Conservation (phyloP, 139 green algal genomes). For the Coccomyxa sp. region DNA sequence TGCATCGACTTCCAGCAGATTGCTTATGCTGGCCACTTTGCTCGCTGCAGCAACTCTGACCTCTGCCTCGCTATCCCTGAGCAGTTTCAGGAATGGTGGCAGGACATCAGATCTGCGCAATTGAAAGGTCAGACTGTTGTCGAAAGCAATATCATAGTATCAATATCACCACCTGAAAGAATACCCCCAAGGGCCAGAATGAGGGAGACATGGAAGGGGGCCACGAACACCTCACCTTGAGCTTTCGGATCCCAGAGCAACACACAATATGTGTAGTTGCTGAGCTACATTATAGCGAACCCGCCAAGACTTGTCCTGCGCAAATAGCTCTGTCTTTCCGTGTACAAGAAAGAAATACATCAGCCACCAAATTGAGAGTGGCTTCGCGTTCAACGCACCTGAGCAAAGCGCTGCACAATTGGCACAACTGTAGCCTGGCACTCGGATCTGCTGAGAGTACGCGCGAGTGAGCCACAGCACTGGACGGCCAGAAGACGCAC, state of each 20-base stretch:
- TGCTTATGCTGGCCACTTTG: constrained; percentile 77
- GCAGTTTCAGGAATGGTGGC: constrained; percentile 78
- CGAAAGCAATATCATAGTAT: not conserved
- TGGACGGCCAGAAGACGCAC: constrained; percentile 95
- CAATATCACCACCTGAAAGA: not conserved
- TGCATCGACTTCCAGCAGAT: constrained; percentile 42
- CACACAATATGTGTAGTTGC: constrained; percentile 81
- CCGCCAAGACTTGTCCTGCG: constrained; percentile 96
- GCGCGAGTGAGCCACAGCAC: constrained; percentile 78
- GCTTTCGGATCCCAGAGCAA: constrained; percentile 76
- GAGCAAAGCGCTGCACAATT: constrained; percentile 81
- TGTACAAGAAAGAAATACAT: no score
- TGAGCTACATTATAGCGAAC: constrained; percentile 95
- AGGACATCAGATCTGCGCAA: constrained; percentile 65
- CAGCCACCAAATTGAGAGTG: no score
- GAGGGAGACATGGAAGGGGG: not conserved
- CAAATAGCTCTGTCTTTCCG: no score
- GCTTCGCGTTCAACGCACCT: no score
- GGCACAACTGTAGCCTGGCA: constrained; percentile 72
- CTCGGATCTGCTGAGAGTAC: constrained; percentile 69
- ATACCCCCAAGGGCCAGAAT: not conserved
- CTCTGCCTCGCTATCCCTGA: constrained; percentile 68
- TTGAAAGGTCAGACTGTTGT: not conserved
- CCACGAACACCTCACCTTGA: constrained; percentile 5
- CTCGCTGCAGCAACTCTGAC: constrained; percentile 70